Percentiles rank a stretch among this genome's conserved stretches.
Evolutionary conservation across 495 filamentous ascomycete species (phyloP).

Genomic region (Copromyces sp.): DNA sequence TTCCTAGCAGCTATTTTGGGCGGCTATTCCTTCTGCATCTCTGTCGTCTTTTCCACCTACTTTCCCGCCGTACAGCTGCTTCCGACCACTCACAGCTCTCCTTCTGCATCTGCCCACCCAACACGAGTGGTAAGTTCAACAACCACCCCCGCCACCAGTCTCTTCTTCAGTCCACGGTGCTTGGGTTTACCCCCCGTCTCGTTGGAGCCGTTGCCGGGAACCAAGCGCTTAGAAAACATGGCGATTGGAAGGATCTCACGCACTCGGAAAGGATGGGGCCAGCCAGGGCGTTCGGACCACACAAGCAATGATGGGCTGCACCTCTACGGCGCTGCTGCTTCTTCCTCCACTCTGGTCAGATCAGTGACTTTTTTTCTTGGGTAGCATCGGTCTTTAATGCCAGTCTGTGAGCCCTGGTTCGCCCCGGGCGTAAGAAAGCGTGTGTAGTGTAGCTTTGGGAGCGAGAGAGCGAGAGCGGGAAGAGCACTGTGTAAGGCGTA

Average conservation of each 20-base stretch:
- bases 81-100: conserved; percentile 12
- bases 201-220: background rate
- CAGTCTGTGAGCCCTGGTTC: background rate
- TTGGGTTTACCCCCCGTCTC: background rate
- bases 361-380: background rate
- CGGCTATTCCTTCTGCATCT: conserved; percentile 11
- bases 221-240: background rate
- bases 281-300: background rate
- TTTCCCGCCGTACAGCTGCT: conserved; percentile 5
- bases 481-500: background rate
- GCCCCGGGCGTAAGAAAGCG: background rate
- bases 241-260: background rate
- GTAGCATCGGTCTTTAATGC: background rate
- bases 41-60: background rate
- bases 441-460: background rate
- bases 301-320: background rate
- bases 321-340: background rate
- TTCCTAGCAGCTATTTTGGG: conserved; percentile 17
- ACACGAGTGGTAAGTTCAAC: background rate
- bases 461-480: background rate
- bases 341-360: background rate
- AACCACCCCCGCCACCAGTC: background rate
- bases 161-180: conserved; percentile 3
- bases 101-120: background rate
- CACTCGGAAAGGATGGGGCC: background rate